Conservation (phyloP, 495 filamentous ascomycete genomes). For the Hyaloscypha variabilis region DNA sequence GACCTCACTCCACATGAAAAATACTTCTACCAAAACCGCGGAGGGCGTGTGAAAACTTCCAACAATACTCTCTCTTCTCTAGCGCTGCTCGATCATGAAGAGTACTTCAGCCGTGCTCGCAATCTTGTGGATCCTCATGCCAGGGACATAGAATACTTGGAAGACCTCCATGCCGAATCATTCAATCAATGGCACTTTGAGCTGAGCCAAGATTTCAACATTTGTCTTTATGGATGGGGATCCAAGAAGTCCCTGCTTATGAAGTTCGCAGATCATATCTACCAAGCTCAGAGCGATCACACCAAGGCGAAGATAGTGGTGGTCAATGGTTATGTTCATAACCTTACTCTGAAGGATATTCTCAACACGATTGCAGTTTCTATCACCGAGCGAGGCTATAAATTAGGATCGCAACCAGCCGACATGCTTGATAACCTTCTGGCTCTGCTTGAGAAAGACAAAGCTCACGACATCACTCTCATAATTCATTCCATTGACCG, state of each 20-base stretch:
- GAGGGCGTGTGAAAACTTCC: slow-evolving; percentile 79
- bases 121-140: slow-evolving; percentile 71
- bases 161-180: slow-evolving; percentile 73
- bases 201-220: slow-evolving; percentile 83
- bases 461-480: slow-evolving; percentile 58
- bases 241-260: slow-evolving; percentile 79
- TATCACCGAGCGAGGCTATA: slow-evolving; percentile 57
- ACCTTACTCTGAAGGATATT: slow-evolving; percentile 76
- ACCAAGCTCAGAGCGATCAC: slow-evolving; percentile 36
- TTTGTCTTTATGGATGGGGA: slow-evolving; percentile 91
- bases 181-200: slow-evolving; percentile 96
- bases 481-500: slow-evolving; percentile 88
- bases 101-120: slow-evolving; percentile 77
- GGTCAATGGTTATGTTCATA: slow-evolving; percentile 84
- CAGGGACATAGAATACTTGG: slow-evolving; percentile 69
- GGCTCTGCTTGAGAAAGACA: slow-evolving; percentile 53
- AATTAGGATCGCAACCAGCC: slow-evolving; percentile 45
- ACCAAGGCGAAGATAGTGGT: slow-evolving; percentile 68
- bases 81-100: slow-evolving; percentile 80
- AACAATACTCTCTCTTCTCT: slow-evolving; percentile 81
- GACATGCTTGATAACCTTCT: slow-evolving; percentile 69
- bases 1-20: slow-evolving; percentile 84
- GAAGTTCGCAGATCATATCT: slow-evolving; percentile 75
- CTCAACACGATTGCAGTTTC: slow-evolving; percentile 72
- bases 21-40: slow-evolving; percentile 91